These are phyloP conservation scores for Diversispora eburnea DNA, from an alignment of 192 early-diverging fungal species.

Conservation along the genomic window DNA sequence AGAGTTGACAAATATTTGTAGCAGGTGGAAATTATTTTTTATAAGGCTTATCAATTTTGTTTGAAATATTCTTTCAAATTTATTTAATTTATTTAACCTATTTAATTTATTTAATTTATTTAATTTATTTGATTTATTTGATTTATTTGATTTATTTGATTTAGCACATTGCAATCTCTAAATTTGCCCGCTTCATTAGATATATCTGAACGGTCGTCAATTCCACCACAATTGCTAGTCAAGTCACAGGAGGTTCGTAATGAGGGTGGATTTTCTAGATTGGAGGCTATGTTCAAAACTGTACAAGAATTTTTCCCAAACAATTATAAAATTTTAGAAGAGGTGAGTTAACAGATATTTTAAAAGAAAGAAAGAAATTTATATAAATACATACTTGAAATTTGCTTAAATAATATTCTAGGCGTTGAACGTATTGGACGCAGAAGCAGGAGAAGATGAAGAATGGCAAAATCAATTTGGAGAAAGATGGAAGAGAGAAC, in stretches of 20 bases:
- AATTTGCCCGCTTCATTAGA: slow-evolving; percentile 70
- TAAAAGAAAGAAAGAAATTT: neutral
- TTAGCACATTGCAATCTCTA: slow-evolving; percentile 61
- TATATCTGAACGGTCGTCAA: slow-evolving; percentile 65
- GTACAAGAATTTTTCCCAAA: slow-evolving; percentile 51
- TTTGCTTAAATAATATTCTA: slow-evolving; percentile 34
- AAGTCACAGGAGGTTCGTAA: slow-evolving; percentile 72
- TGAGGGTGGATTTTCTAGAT: slow-evolving; percentile 61
- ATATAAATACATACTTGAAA: neutral
- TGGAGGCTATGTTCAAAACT: slow-evolving; percentile 64
- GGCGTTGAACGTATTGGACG: slow-evolving; percentile 46
- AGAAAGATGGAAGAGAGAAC: slow-evolving; percentile 56
- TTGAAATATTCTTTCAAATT: neutral
- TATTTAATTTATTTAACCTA: neutral
- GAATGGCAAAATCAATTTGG: slow-evolving; percentile 50
- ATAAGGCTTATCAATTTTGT: too few species aligned
- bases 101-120: too few species aligned
- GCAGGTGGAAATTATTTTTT: slow-evolving; percentile 42
- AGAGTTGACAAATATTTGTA: slow-evolving; percentile 64
- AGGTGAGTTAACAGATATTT: slow-evolving; percentile 34
- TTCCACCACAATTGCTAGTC: slow-evolving; percentile 67
- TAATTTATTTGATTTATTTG: too few species aligned
- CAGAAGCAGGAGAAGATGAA: slow-evolving; percentile 71
- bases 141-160: neutral
- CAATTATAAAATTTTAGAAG: slow-evolving; percentile 59